A percentile compares a stretch with the other conserved stretches of the same genome.
Conservation (phyloP, 768 basidiomycete genomes). For the Suillus americanus region DNA sequence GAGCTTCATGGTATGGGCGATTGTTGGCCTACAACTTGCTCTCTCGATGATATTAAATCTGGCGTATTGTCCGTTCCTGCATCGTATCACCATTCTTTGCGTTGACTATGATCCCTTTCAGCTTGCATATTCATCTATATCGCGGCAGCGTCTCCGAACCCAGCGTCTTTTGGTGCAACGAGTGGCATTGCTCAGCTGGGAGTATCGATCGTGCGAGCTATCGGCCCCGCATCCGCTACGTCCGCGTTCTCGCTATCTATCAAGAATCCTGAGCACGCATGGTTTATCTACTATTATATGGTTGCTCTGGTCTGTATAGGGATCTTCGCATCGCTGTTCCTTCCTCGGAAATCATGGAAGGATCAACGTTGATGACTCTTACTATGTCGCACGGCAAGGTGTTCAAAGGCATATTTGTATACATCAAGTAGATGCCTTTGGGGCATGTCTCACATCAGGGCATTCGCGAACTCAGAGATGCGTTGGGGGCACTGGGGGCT, state of each 20-base stretch:
- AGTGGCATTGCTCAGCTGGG: constrained; percentile 57
- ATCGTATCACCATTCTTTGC: background rate
- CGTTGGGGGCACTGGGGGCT: too few relatives aligned
- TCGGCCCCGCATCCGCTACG: constrained; percentile 58
- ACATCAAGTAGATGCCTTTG: background rate
- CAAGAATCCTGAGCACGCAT: constrained; percentile 32
- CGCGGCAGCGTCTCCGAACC: constrained; percentile 61
- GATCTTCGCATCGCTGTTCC: constrained; percentile 19
- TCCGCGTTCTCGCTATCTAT: constrained; percentile 70
- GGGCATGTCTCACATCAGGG: too few relatives aligned
- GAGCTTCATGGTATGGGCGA: constrained; percentile 45
- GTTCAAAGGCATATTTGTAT: background rate
- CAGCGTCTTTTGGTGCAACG: constrained; percentile 64
- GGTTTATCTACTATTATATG: constrained; percentile 29
- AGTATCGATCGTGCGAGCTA: constrained; percentile 37
- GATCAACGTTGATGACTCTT: background rate
- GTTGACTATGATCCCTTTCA: constrained; percentile 20
- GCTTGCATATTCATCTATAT: constrained; percentile 74
- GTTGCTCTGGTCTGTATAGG: constrained; percentile 18
- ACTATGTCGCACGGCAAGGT: too few relatives aligned
- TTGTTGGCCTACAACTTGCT: constrained; percentile 49
- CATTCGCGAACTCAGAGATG: too few relatives aligned
- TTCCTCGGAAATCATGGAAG: constrained; percentile 27
- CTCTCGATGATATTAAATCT: constrained; percentile 50
- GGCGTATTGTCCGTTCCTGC: constrained; percentile 50